A percentile compares a stretch with the other conserved stretches of the same genome.
phyloP scores from a whole-genome alignment of 2,329 filamentous ascomycete genomes.

The Sordariomycetes sp. region DNA sequence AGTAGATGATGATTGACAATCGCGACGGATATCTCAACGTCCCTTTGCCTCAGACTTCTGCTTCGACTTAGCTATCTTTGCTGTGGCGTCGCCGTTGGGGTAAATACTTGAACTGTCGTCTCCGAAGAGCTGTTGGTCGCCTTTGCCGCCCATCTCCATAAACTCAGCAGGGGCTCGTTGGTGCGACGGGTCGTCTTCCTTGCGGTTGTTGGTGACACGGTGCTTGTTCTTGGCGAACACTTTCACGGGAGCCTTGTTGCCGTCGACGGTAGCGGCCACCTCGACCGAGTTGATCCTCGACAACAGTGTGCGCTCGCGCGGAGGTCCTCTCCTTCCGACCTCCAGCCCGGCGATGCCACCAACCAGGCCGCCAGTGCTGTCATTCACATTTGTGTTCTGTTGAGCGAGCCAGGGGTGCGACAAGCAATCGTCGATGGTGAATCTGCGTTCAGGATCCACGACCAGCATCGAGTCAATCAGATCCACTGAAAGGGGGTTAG shows the following conservation, averaged over 20 bases:
- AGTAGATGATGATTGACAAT: no score
- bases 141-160: slow-evolving; percentile 74
- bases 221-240: slow-evolving; percentile 64
- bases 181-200: slow-evolving; percentile 59
- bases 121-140: slow-evolving; percentile 69
- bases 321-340: slow-evolving; percentile 71
- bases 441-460: slow-evolving; percentile 74
- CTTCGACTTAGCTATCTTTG: slow-evolving; percentile 17
- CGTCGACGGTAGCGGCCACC: slow-evolving; percentile 36
- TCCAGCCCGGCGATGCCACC: slow-evolving; percentile 77
- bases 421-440: slow-evolving; percentile 83
- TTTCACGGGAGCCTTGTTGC: slow-evolving; percentile 55
- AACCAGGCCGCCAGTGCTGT: slow-evolving; percentile 88
- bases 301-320: slow-evolving; percentile 77
- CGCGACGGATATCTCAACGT: no score
- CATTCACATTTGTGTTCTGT: slow-evolving; percentile 51
- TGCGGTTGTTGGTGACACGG: slow-evolving; percentile 24
- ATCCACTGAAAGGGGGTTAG: slow-evolving; percentile 46
- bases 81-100: slow-evolving; percentile 19
- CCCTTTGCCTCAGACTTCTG: slow-evolving; percentile 16
- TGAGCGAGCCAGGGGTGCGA: slow-evolving; percentile 82
- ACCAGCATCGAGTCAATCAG: slow-evolving; percentile 93
- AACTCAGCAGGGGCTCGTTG: slow-evolving; percentile 67
- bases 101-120: slow-evolving; percentile 49
- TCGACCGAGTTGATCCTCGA: slow-evolving; percentile 70